Evolutionary conservation across 805 yeast species (phyloP).

Genomic region (Candida pseudofarinosa): DNA sequence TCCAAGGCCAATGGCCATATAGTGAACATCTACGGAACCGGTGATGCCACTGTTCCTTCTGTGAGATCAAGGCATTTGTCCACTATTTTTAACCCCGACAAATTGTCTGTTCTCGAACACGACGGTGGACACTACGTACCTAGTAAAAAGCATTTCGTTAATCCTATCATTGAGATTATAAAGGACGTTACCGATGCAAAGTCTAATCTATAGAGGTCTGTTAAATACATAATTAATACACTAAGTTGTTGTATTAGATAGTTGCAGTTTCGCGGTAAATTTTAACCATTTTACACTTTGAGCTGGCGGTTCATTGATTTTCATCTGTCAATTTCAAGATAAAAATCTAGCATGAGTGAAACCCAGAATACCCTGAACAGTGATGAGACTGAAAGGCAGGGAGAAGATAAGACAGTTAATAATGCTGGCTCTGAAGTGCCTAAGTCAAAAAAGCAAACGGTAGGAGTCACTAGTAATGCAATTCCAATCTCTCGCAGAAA

Average conservation of each 20-base stretch:
- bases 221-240: background rate
- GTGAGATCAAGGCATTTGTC: conserved; percentile 24
- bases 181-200: conserved; percentile 7
- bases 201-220: conserved; percentile 4
- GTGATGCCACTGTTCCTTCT: conserved; percentile 31
- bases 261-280: background rate
- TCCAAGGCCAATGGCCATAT: conserved; percentile 18
- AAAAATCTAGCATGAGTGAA: no score
- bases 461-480: conserved; percentile 8
- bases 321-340: no score
- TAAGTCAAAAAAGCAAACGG: conserved; percentile 8
- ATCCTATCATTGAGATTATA: conserved; percentile 14
- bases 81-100: conserved; percentile 11
- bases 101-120: conserved; percentile 18
- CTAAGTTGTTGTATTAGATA: background rate
- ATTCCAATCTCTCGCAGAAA: conserved; percentile 22
- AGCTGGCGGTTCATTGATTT: background rate
- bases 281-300: background rate
- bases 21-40: conserved; percentile 26
- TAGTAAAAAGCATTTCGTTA: conserved; percentile 16
- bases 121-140: conserved; percentile 40
- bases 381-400: background rate
- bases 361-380: background rate
- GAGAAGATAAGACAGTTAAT: background rate
- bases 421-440: background rate